These are phyloP conservation scores for Zea luxurians DNA, from an alignment of 176 grass and related monocot genomes.

Conservation along the genomic window DNA sequence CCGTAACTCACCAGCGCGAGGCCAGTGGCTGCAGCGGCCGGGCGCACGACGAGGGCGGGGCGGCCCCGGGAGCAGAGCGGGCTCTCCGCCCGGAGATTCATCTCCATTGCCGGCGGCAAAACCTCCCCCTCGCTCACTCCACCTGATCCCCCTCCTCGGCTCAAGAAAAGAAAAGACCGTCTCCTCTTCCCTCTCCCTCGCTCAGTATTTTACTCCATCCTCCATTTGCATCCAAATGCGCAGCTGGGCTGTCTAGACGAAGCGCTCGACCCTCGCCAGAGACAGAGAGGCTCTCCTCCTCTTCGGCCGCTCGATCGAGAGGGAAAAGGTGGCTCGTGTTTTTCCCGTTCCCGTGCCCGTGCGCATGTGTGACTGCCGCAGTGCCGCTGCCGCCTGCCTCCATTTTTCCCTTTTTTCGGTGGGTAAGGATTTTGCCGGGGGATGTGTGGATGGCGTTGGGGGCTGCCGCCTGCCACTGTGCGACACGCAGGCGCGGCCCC, in stretches of 20 bases:
- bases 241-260: constrained; percentile 13
- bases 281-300: neutral
- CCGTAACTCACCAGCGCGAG: constrained; percentile 31
- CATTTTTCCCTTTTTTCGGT: neutral
- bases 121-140: neutral
- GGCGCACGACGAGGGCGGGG: constrained; percentile 33
- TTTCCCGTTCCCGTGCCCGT: constrained; percentile 34
- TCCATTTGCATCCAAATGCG: constrained; percentile 27
- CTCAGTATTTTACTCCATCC: constrained; percentile 13
- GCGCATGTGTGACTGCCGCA: neutral
- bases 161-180: constrained; percentile 18
- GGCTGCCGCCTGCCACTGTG: neutral
- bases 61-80: constrained; percentile 46
- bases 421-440: neutral
- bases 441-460: constrained; percentile 29
- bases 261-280: neutral
- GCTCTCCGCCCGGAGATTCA: constrained; percentile 49
- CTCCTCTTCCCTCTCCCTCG: neutral
- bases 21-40: constrained; percentile 21
- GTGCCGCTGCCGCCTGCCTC: neutral
- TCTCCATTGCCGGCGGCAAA: constrained; percentile 45
- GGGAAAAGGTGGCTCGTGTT: neutral
- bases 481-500: neutral
- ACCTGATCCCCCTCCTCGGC: constrained; percentile 29
- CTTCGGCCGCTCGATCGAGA: constrained; percentile 21